phyloP scores from a whole-genome alignment of 768 basidiomycete species.

The Cystobasidium ongulense region DNA sequence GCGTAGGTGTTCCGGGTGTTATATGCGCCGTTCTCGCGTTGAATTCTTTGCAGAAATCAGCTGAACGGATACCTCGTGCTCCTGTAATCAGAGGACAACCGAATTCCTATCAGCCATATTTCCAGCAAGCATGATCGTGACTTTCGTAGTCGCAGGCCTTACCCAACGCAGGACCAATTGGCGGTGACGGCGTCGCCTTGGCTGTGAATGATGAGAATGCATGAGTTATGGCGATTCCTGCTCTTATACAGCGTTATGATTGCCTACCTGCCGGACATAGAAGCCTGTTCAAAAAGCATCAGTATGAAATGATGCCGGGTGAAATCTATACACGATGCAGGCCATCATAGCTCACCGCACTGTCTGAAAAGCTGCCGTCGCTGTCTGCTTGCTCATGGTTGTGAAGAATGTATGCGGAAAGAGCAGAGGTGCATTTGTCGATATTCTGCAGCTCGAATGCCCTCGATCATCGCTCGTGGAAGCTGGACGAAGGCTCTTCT shows the following conservation, averaged over 20 bases:
- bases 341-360: neutral
- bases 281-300: neutral
- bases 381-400: constrained; percentile 1
- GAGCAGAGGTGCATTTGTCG: neutral
- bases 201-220: neutral
- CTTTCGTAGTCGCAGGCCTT: neutral
- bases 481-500: neutral
- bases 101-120: neutral
- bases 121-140: too few relatives aligned
- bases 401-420: neutral
- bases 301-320: neutral
- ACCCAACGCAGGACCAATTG: constrained; percentile 21
- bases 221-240: neutral
- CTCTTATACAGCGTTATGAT: neutral
- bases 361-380: neutral
- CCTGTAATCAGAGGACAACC: constrained; percentile 48
- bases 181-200: constrained; percentile 23
- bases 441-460: neutral
- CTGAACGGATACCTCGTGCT: constrained; percentile 95
- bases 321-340: neutral
- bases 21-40: constrained; percentile 92
- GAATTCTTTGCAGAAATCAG: constrained; percentile 99
- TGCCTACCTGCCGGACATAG: neutral
- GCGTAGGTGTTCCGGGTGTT: constrained; percentile 72
- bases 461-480: neutral